Evolutionary conservation across 345 rosid genomes (phyloP).

Genomic region (Gossypium turneri): DNA sequence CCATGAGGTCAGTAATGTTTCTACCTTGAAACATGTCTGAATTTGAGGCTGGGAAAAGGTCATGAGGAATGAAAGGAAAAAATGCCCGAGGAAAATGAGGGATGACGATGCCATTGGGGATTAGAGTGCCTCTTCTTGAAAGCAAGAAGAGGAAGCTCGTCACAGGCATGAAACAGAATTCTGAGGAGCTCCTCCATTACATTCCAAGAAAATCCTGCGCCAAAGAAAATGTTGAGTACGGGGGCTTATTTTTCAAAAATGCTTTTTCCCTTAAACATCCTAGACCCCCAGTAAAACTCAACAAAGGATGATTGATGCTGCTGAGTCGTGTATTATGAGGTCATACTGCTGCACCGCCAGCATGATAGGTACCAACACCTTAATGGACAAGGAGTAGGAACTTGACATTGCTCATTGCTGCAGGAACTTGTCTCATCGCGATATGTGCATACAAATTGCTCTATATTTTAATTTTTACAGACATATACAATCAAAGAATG

Average conservation of each 20-base stretch:
- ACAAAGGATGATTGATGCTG: slow-evolving; percentile 28
- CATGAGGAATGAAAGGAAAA: slow-evolving; percentile 74
- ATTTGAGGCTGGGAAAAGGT: slow-evolving; percentile 59
- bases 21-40: slow-evolving; percentile 64
- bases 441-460: background rate
- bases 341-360: slow-evolving; percentile 12
- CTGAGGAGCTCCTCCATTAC: slow-evolving; percentile 65
- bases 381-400: slow-evolving; percentile 7
- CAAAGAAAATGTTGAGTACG: slow-evolving; percentile 91
- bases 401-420: slow-evolving; percentile 10
- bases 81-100: slow-evolving; percentile 54
- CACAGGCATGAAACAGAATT: slow-evolving; percentile 51
- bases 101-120: slow-evolving; percentile 61
- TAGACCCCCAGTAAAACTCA: slow-evolving; percentile 52
- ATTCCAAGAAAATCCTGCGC: slow-evolving; percentile 76
- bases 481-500: background rate
- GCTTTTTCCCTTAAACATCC: slow-evolving; percentile 33
- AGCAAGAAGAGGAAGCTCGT: slow-evolving; percentile 68
- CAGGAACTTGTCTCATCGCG: slow-evolving; percentile 8
- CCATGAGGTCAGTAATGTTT: slow-evolving; percentile 65
- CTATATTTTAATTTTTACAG: background rate
- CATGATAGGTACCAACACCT: slow-evolving; percentile 7
- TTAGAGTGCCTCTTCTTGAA: slow-evolving; percentile 53
- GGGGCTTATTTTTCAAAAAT: slow-evolving; percentile 58
- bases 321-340: slow-evolving; percentile 17